These are phyloP conservation scores for Moesziomyces antarcticus DNA, from an alignment of 1,284 basidiomycete genomes.

Conservation along the genomic window DNA sequence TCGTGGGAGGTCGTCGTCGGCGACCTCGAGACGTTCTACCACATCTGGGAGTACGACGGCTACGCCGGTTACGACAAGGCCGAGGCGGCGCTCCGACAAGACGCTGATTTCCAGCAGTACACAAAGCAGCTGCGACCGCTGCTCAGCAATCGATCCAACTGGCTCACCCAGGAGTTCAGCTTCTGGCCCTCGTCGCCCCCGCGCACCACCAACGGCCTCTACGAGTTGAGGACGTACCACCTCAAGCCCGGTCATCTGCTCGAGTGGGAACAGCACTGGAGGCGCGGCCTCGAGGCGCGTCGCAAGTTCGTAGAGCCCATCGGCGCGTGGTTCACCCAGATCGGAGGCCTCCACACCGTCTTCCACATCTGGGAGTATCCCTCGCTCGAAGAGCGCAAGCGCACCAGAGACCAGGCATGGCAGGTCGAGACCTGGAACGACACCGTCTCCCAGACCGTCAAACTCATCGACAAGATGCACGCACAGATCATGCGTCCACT, in stretches of 20 bases:
- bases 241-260: slow-evolving; percentile 62
- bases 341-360: slow-evolving; percentile 64
- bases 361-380: slow-evolving; percentile 66
- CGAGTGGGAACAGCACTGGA: slow-evolving; percentile 66
- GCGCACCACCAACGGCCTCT: slow-evolving; percentile 46
- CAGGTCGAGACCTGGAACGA: slow-evolving; percentile 66
- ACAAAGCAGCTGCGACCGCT: slow-evolving; percentile 30
- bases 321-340: slow-evolving; percentile 65
- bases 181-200: slow-evolving; percentile 61
- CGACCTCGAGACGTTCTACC: slow-evolving; percentile 65
- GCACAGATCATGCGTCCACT: slow-evolving; percentile 64
- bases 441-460: slow-evolving; percentile 65
- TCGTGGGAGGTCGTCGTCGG: slow-evolving; percentile 64
- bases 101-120: slow-evolving; percentile 45
- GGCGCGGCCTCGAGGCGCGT: slow-evolving; percentile 63
- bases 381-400: slow-evolving; percentile 62
- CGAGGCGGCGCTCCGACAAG: slow-evolving; percentile 28
- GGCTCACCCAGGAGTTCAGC: slow-evolving; percentile 65
- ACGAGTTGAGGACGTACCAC: slow-evolving; percentile 64
- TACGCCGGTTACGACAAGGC: slow-evolving; percentile 63
- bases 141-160: slow-evolving; percentile 57
- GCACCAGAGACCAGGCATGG: slow-evolving; percentile 64
- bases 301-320: slow-evolving; percentile 63
- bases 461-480: slow-evolving; percentile 65
- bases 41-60: slow-evolving; percentile 65